These are phyloP conservation scores for Barnettozyma vustinii DNA, from an alignment of 805 yeast species.

Conservation along the genomic window DNA sequence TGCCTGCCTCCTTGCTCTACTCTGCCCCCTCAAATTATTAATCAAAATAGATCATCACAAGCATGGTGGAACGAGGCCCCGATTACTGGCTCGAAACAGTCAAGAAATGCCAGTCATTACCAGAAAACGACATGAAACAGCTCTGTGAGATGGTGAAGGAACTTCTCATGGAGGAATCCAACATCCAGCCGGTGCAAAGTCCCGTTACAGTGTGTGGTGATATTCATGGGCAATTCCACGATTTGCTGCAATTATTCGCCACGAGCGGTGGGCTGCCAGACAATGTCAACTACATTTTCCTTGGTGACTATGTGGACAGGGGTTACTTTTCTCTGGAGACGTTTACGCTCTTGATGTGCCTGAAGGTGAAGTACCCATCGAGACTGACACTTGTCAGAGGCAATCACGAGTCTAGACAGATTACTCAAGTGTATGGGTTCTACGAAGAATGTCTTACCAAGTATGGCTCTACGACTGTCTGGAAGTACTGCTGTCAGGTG, in stretches of 20 bases:
- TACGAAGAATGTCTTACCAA: constrained; percentile 93
- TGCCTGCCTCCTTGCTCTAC: too few relatives aligned
- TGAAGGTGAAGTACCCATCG: constrained; percentile 82
- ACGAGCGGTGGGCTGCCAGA: constrained; percentile 91
- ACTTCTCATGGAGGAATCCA: constrained; percentile 90
- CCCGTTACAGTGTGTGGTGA: constrained; percentile 98
- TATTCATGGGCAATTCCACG: constrained; percentile 98
- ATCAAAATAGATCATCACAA: neutral
- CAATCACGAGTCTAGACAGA: constrained; percentile 95
- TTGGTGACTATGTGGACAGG: constrained; percentile 96
- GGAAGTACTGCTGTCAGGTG: constrained; percentile 96
- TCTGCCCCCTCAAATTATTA: neutral
- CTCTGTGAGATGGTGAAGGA: constrained; percentile 94
- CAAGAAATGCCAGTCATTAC: constrained; percentile 80
- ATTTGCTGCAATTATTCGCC: constrained; percentile 81
- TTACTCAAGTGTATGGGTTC: constrained; percentile 98
- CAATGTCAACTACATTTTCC: constrained; percentile 73
- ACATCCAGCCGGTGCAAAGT: constrained; percentile 87
- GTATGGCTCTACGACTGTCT: constrained; percentile 90
- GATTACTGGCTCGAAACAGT: constrained; percentile 95
- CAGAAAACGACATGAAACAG: constrained; percentile 93
- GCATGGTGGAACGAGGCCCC: constrained; percentile 77
- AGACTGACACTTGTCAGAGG: constrained; percentile 90
- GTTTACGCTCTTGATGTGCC: constrained; percentile 86
- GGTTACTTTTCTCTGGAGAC: constrained; percentile 96